Conservation (phyloP, 768 basidiomycete genomes). For the Russula abietina region DNA sequence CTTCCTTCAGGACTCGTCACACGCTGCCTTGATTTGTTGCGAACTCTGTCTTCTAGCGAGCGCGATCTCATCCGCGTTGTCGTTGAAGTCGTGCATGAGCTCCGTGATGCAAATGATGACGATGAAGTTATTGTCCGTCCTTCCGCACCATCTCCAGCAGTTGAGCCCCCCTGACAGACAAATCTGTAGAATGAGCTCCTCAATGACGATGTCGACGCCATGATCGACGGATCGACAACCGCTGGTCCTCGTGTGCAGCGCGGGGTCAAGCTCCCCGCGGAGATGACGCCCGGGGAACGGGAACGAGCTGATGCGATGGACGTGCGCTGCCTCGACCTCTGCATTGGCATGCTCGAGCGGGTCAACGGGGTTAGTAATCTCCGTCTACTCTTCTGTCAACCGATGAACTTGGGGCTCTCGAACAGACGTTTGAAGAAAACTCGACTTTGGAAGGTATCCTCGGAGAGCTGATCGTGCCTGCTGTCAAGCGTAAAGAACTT, state of each 20-base stretch:
- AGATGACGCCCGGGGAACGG: slow-evolving; percentile 56
- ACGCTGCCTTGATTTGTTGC: slow-evolving; percentile 76
- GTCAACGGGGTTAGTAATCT: slow-evolving; percentile 63
- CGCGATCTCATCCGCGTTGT: slow-evolving; percentile 82
- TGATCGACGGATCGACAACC: slow-evolving; percentile 30
- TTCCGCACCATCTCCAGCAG: neutral
- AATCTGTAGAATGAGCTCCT: slow-evolving; percentile 26
- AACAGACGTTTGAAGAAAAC: slow-evolving; percentile 56
- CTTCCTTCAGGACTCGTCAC: slow-evolving; percentile 68
- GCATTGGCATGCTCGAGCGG: slow-evolving; percentile 79
- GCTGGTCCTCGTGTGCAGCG: slow-evolving; percentile 23
- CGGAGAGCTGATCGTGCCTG: slow-evolving; percentile 84
- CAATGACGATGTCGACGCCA: slow-evolving; percentile 34
- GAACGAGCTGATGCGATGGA: slow-evolving; percentile 57
- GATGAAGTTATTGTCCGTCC: slow-evolving; percentile 29
- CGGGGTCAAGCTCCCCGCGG: slow-evolving; percentile 33
- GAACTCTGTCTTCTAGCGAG: slow-evolving; percentile 65
- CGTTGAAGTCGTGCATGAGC: slow-evolving; percentile 80
- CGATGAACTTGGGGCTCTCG: neutral
- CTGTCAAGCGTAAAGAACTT: slow-evolving; percentile 83
- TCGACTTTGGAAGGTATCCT: slow-evolving; percentile 60
- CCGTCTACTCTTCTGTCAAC: slow-evolving; percentile 14
- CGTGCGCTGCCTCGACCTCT: slow-evolving; percentile 66
- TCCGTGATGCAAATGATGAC: slow-evolving; percentile 52
- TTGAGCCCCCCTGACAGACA: neutral